Percentiles rank a stretch among this genome's conserved stretches.
Evolutionary conservation across 148 eudicot species (phyloP).

Genomic region (Rhododendron vialii): DNA sequence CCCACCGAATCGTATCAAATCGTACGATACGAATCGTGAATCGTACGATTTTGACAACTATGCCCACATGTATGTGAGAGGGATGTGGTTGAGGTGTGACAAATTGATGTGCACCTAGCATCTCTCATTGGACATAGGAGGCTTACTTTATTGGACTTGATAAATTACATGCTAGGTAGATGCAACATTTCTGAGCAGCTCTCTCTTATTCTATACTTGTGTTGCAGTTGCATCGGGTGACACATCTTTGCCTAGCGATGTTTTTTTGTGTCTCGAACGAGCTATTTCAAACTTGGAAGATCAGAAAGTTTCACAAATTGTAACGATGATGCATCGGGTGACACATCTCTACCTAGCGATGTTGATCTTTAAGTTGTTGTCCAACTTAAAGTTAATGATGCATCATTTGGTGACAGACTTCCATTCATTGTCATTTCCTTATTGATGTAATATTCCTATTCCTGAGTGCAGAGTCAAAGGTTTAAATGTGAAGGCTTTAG

Average conservation of each 20-base stretch:
- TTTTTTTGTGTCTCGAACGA: conserved; percentile 53
- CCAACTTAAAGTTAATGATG: neutral
- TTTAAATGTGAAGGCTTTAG: conserved; percentile 59
- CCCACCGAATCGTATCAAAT: too few species aligned
- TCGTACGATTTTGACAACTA: too few species aligned
- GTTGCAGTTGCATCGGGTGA: conserved; percentile 39
- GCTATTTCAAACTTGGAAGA: conserved; percentile 30
- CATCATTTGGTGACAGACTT: neutral
- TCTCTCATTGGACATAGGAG: neutral
- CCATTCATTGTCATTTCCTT: neutral
- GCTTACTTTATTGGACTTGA: neutral
- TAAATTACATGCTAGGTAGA: neutral
- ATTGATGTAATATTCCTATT: conserved; percentile 6
- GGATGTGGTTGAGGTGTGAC: too few species aligned
- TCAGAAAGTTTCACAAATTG: conserved; percentile 43
- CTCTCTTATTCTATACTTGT: neutral
- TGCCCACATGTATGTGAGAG: too few species aligned
- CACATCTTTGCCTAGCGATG: conserved; percentile 36
- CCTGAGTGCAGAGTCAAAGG: conserved; percentile 36
- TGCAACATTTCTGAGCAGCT: neutral
- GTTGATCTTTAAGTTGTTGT: conserved; percentile 1
- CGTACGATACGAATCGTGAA: too few species aligned
- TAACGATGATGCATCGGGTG: conserved; percentile 37
- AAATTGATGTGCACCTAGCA: too few species aligned
- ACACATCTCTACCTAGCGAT: conserved; percentile 38